phyloP scores from a whole-genome alignment of 192 early-diverging fungal genomes.

The Coemansia sp. region DNA sequence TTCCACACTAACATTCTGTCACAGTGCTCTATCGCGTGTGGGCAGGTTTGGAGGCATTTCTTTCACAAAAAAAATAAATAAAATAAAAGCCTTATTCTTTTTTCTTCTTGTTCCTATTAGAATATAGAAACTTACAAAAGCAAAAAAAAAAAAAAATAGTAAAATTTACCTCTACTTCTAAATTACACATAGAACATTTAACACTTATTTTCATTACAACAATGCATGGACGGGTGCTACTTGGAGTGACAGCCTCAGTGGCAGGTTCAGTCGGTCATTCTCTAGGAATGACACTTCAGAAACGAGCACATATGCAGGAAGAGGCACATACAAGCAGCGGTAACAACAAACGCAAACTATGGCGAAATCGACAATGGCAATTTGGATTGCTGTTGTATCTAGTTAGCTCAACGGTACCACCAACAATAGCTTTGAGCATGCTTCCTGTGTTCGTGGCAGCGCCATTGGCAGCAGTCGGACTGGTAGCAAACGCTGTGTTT shows the following conservation, averaged over 20 bases:
- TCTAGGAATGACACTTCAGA: constrained; percentile 72
- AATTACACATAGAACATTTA: not conserved
- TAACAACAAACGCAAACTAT: constrained; percentile 9
- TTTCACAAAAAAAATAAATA: not conserved
- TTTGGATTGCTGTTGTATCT: constrained; percentile 65
- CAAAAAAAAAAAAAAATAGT: too few relatives aligned
- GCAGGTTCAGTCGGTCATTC: constrained; percentile 70
- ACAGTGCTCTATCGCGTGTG: not conserved
- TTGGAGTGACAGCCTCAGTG: constrained; percentile 63
- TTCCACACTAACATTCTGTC: not conserved
- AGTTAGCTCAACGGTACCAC: constrained; percentile 67
- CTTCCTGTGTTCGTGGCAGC: constrained; percentile 76
- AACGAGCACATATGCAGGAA: constrained; percentile 64
- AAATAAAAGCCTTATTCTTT: not conserved
- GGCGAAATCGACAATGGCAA: constrained; percentile 64
- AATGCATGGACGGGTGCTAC: constrained; percentile 44
- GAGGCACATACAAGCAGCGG: constrained; percentile 16
- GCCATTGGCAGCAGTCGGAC: constrained; percentile 68
- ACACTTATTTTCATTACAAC: not conserved
- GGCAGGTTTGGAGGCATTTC: not conserved
- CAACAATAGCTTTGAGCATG: constrained; percentile 70
- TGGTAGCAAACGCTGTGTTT: constrained; percentile 77
- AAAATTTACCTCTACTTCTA: not conserved
- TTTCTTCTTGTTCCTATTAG: not conserved
- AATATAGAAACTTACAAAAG: not conserved